Conservation (phyloP, 2,329 filamentous ascomycete species). For the Knufia fluminis region DNA sequence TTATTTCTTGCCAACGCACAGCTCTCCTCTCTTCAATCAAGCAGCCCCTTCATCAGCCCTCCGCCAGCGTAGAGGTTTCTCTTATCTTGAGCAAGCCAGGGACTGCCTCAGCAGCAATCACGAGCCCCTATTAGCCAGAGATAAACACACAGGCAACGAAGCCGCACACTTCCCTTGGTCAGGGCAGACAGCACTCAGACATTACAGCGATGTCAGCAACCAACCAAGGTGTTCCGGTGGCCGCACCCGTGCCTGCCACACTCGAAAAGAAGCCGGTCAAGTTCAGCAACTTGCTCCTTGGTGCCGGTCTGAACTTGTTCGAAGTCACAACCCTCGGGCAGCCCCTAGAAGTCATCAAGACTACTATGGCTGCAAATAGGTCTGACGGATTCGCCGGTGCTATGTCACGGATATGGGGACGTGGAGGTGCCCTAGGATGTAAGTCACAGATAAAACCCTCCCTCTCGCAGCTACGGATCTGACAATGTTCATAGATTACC, state of each 20-base stretch:
- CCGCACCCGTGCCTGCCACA: constrained; percentile 24
- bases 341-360: constrained; percentile 98
- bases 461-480: constrained; percentile 20
- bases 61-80: background rate
- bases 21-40: background rate
- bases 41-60: background rate
- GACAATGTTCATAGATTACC: constrained; percentile 63
- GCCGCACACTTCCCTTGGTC: constrained; percentile 86
- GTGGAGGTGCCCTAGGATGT: constrained; percentile 92
- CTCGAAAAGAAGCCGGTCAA: constrained; percentile 99
- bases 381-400: constrained; percentile 74
- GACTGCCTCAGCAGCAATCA: background rate
- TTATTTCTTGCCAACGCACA: background rate
- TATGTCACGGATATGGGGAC: constrained; percentile 79
- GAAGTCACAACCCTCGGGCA: constrained; percentile 67
- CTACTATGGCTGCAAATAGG: constrained; percentile 97
- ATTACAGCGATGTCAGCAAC: constrained; percentile 47
- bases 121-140: background rate
- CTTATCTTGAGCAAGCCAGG: background rate
- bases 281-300: constrained; percentile 96
- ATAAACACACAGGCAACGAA: constrained; percentile 18
- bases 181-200: constrained; percentile 62
- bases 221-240: constrained; percentile 8
- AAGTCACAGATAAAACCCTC: constrained; percentile 38
- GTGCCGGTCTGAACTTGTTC: constrained; percentile 90